Evolutionary conservation across 2,329 filamentous ascomycete genomes (phyloP).

Genomic region (Orbilia blumenaviensis): DNA sequence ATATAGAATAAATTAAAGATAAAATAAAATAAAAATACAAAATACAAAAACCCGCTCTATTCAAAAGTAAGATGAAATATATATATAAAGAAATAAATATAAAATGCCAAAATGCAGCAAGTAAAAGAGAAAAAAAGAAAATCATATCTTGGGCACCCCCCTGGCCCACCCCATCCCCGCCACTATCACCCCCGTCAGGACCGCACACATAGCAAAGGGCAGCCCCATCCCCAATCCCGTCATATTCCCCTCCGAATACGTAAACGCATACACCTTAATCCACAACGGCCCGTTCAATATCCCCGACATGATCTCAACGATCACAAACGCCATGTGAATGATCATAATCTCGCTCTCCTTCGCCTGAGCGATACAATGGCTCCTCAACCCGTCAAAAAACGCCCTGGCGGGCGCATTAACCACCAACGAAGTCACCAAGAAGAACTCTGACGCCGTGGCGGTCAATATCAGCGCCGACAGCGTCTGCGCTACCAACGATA

Average conservation of each 20-base stretch:
- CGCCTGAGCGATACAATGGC: constrained; percentile 28
- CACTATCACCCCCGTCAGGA: constrained; percentile 17
- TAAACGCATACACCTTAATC: constrained; percentile 49
- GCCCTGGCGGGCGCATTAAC: constrained; percentile 37
- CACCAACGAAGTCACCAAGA: constrained; percentile 26
- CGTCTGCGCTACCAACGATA: constrained; percentile 12
- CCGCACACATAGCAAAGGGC: constrained; percentile 44
- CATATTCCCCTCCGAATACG: constrained; percentile 44
- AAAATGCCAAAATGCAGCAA: too few relatives aligned
- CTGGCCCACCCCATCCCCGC: constrained; percentile 26
- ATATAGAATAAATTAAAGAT: too few relatives aligned
- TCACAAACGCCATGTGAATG: constrained; percentile 48
- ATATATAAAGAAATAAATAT: neutral
- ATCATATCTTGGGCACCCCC: neutral
- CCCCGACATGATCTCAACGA: constrained; percentile 46
- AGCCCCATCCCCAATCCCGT: constrained; percentile 48
- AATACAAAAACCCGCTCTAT: too few relatives aligned
- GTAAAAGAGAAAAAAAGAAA: neutral
- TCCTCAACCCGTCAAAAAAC: constrained; percentile 45
- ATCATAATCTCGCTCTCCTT: constrained; percentile 47
- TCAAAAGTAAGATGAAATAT: too few relatives aligned
- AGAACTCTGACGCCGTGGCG: constrained; percentile 18
- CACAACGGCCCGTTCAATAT: constrained; percentile 49
- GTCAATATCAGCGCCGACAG: constrained; percentile 21
- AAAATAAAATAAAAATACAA: too few relatives aligned